Evolutionary conservation across 1,284 basidiomycete species (phyloP).

Genomic region (Pseudozyma pruni): DNA sequence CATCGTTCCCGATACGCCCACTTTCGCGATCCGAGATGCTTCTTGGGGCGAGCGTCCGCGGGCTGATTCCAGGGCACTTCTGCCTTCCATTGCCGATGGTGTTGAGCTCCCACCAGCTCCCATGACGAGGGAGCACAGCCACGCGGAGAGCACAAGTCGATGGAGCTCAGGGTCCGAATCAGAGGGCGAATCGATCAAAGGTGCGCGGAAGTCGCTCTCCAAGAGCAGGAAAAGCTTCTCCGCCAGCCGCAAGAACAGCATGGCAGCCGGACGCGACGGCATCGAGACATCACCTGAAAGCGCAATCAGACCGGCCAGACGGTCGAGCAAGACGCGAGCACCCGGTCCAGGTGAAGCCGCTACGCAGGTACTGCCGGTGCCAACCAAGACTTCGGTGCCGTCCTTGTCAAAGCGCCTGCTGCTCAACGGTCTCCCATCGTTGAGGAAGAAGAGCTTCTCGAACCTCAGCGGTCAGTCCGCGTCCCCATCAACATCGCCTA

Average conservation of each 20-base stretch:
- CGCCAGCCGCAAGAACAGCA: constrained; percentile 38
- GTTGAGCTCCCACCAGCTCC: constrained; percentile 7
- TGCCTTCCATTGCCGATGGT: constrained; percentile 11
- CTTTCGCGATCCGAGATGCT: constrained; percentile 36
- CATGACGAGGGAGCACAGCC: constrained; percentile 8
- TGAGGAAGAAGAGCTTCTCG: constrained; percentile 55
- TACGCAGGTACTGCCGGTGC: constrained; percentile 5
- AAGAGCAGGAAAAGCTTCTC: constrained; percentile 40
- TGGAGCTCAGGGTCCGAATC: constrained; percentile 60
- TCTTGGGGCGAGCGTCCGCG: neutral
- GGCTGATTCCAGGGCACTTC: neutral
- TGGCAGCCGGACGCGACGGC: constrained; percentile 17
- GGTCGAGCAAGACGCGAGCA: constrained; percentile 22
- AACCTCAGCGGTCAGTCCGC: constrained; percentile 24
- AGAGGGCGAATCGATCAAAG: constrained; percentile 35
- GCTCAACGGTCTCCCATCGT: constrained; percentile 24
- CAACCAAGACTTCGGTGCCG: constrained; percentile 10
- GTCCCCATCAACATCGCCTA: constrained; percentile 24
- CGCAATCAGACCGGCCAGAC: constrained; percentile 17
- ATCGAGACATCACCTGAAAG: constrained; percentile 6
- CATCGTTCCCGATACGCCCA: constrained; percentile 33
- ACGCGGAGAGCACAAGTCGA: constrained; percentile 31
- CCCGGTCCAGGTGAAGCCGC: constrained; percentile 3
- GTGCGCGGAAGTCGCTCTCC: constrained; percentile 33
- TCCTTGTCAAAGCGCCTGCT: constrained; percentile 28